Evolutionary conservation across 169 alveolate genomes (phyloP).

Genomic region (Eimeria acervulina): DNA sequence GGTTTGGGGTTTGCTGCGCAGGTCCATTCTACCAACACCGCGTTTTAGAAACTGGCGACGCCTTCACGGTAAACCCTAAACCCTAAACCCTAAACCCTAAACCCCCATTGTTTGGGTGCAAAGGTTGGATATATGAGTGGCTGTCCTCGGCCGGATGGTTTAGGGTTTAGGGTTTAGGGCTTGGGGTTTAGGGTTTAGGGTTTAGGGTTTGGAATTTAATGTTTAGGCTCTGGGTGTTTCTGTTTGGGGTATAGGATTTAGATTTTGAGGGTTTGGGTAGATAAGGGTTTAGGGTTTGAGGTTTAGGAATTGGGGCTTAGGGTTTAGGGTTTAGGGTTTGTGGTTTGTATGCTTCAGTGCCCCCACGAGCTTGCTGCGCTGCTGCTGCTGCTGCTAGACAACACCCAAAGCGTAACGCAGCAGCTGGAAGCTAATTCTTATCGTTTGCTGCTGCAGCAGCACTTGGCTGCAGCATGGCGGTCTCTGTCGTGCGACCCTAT

Average conservation of each 20-base stretch:
- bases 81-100: constrained; percentile 51
- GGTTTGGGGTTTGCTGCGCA: background rate
- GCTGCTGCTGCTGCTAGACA: constrained; percentile 60
- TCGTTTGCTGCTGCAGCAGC: constrained; percentile 57
- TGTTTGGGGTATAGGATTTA: too few species aligned
- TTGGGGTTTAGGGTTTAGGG: too few species aligned
- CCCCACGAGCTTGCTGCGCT: constrained; percentile 67
- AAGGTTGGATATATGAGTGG: background rate
- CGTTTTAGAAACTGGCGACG: constrained; percentile 36
- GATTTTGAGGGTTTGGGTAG: too few species aligned
- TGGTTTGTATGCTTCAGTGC: constrained; percentile 52
- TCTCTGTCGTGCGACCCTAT: background rate
- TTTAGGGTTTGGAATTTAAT: too few species aligned
- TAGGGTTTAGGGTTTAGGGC: too few species aligned
- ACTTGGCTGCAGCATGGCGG: constrained; percentile 31
- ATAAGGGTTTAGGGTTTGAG: background rate
- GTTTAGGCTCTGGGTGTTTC: too few species aligned
- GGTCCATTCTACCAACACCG: constrained; percentile 35
- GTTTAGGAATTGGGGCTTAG: too few species aligned
- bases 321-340: constrained; percentile 47
- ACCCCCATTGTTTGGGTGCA: background rate
- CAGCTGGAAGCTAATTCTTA: constrained; percentile 22
- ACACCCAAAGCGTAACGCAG: constrained; percentile 17
- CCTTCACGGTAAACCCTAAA: constrained; percentile 56
- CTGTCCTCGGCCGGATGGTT: too few species aligned